phyloP scores from a whole-genome alignment of 768 basidiomycete genomes.

The Lactifluus volemus region DNA sequence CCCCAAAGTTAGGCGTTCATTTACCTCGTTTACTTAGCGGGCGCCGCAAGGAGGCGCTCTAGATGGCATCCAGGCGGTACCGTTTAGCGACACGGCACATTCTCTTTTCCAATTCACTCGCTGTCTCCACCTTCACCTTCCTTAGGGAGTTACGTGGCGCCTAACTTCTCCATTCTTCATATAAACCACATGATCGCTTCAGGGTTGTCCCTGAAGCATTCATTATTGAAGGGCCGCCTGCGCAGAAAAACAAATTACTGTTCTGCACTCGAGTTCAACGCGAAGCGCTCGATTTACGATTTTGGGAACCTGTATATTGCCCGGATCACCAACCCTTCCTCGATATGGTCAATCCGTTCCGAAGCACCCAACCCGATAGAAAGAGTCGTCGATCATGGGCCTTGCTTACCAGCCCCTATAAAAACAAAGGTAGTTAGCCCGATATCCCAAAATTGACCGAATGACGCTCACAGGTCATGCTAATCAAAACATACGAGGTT shows the following conservation, averaged over 20 bases:
- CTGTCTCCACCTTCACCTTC: too few relatives aligned
- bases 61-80: background rate
- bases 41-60: background rate
- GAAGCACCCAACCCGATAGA: too few relatives aligned
- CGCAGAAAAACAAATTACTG: background rate
- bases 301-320: conserved; percentile 47
- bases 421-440: background rate
- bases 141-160: background rate
- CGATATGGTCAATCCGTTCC: conserved; percentile 28
- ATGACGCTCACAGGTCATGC: conserved; percentile 13
- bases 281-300: conserved; percentile 35
- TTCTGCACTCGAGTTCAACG: background rate
- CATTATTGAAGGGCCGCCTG: conserved; percentile 67
- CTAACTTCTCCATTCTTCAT: background rate
- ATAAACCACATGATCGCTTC: background rate
- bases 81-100: background rate
- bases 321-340: conserved; percentile 26
- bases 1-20: background rate
- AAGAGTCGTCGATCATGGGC: conserved; percentile 32
- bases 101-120: background rate
- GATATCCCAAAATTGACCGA: background rate
- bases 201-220: conserved; percentile 51
- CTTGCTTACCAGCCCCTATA: conserved; percentile 57
- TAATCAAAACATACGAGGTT: background rate
- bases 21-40: background rate